Conservation (phyloP, 495 filamentous ascomycete species). For the Lepraria neglecta region DNA sequence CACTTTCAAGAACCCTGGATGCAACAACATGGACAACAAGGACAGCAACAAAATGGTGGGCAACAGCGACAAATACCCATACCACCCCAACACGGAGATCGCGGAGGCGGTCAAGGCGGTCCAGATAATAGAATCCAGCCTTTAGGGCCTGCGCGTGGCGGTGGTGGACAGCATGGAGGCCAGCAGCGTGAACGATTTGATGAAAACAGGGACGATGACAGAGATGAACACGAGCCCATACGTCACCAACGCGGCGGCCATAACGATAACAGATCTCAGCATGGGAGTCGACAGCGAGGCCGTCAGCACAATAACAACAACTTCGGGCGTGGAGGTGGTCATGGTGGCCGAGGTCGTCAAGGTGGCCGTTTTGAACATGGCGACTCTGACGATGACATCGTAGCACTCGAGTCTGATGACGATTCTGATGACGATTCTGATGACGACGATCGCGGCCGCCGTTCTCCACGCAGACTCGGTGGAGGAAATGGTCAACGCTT, state of each 20-base stretch:
- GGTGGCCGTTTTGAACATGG: not conserved
- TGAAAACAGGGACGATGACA: not conserved
- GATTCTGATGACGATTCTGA: conserved; percentile 7
- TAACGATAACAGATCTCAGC: not conserved
- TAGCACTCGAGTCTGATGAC: not conserved
- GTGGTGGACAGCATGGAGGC: not conserved
- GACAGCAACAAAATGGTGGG: not conserved
- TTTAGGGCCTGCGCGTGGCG: not conserved
- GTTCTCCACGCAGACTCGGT: not conserved
- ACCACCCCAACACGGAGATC: not conserved
- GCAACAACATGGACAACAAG: not conserved
- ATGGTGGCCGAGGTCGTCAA: not conserved
- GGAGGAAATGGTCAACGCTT: not conserved
- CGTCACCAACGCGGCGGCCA: not conserved
- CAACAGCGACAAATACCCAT: not conserved
- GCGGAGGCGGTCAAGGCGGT: not conserved
- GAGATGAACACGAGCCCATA: not conserved
- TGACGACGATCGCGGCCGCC: not conserved
- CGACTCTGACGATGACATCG: conserved; percentile 7
- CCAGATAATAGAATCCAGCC: not conserved
- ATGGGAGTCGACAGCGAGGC: not conserved
- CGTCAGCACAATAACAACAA: not conserved
- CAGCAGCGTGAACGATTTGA: not conserved
- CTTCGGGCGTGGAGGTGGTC: not conserved
- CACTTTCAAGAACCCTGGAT: not conserved